Evolutionary conservation across 2,329 filamentous ascomycete genomes (phyloP), one percentile per base, ranked within the genome.

Genomic region (Beauveria australis): DNA sequence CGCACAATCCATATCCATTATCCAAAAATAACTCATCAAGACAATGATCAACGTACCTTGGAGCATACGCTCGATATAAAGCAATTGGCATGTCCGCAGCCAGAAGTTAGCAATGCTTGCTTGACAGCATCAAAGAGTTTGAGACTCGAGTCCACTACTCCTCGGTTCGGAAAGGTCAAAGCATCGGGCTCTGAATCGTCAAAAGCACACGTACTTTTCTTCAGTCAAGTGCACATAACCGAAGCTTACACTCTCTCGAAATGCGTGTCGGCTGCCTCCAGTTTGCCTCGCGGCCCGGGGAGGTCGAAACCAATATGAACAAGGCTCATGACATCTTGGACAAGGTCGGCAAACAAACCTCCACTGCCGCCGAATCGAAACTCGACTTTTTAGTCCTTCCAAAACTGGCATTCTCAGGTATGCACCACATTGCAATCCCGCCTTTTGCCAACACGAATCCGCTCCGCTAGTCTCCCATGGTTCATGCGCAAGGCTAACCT

Each of bases 381-480:
- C 53, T 92, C 1, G 88, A 91, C 68, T 78, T 92, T 30, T 76
- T 94, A 0, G 83, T 93, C 0, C 74, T 93, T 0, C 89, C 90
- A 0, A 90, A 93, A 69, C 75, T 93, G 71, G 88, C 89, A 1
- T 92, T 93, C 68, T 81, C 84, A 61, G 47, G 56, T 52, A 57
- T 28, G 19, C 16, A 6, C 1, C 18, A 18, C 18, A 16, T 8
- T 12, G 24, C 8, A 16, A 8, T 12, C 10, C 18, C 8, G 18
- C 24, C 4, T n/a, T 49, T 1, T 4, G 18, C 12, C 1, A 18
- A 33, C 1, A 5, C 18, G 3, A 10, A 46, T 40, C 12, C 28
- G n/a, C n/a, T 49, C 22, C 3, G 24, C 6, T 26, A 2, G 18
- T 8, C 47, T 19, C 26, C 24, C 14, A 5, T n/a, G 16, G 16